phyloP scores from a whole-genome alignment of 2,329 filamentous ascomycete genomes.

The Aureobasidium uvarum region DNA sequence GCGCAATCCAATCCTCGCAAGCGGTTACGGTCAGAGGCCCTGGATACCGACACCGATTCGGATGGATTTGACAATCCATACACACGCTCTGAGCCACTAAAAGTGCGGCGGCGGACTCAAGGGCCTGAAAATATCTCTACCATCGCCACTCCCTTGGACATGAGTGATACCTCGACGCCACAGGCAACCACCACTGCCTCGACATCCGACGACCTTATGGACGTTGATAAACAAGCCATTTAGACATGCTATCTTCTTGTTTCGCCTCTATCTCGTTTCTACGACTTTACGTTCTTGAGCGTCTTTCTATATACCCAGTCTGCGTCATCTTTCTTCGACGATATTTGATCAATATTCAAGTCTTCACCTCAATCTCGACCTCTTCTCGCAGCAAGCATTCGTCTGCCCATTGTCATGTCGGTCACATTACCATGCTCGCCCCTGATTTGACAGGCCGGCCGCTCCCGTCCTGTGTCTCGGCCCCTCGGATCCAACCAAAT shows the following conservation, averaged over 20 bases:
- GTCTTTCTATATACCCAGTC: constrained; percentile 7
- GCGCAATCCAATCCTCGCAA: neutral
- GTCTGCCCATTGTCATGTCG: neutral
- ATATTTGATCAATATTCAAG: neutral
- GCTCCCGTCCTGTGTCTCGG: neutral
- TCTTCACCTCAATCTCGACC: neutral
- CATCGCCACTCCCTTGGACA: neutral
- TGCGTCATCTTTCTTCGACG: constrained; percentile 3
- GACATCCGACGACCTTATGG: neutral
- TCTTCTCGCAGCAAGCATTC: neutral
- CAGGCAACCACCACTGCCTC: neutral
- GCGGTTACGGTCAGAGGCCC: constrained; percentile 7
- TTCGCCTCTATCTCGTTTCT: neutral
- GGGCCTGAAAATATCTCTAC: neutral
- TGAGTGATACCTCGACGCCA: neutral
- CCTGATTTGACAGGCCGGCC: neutral
- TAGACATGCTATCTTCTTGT: neutral
- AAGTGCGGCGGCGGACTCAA: constrained; percentile 4
- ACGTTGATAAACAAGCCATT: neutral
- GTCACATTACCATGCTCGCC: neutral
- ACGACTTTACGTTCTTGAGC: neutral
- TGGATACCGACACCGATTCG: constrained; percentile 13
- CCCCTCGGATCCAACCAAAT: neutral
- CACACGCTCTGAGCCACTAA: constrained; percentile 6
- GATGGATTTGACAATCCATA: neutral